Evolutionary conservation across 371 early-diverging fungal genomes (phyloP).

Genomic region (Apophysomyces ossiformis): DNA sequence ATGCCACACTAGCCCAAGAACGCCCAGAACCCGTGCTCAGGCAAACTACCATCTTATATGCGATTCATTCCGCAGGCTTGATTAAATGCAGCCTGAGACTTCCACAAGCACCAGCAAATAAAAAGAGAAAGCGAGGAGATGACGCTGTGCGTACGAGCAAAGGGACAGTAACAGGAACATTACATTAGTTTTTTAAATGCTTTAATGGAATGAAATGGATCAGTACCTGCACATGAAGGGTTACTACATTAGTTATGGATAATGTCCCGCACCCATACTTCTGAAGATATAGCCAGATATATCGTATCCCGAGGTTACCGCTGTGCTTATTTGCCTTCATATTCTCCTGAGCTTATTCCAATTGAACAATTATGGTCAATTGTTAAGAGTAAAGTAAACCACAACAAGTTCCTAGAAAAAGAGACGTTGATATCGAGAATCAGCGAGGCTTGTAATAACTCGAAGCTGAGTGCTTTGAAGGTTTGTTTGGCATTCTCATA

Average conservation of each 20-base stretch:
- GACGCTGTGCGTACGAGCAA: too few relatives aligned
- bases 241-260: slow-evolving; percentile 18
- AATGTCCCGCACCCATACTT: slow-evolving; percentile 20
- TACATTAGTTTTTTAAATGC: too few relatives aligned
- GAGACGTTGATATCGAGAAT: slow-evolving; percentile 18
- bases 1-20: too few relatives aligned
- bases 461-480: slow-evolving; percentile 5
- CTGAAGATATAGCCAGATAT: slow-evolving; percentile 15
- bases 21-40: too few relatives aligned
- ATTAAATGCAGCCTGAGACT: too few relatives aligned
- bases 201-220: too few relatives aligned
- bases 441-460: slow-evolving; percentile 17
- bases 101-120: too few relatives aligned
- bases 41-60: too few relatives aligned
- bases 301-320: slow-evolving; percentile 13
- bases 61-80: too few relatives aligned
- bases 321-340: slow-evolving; percentile 21
- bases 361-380: slow-evolving; percentile 21
- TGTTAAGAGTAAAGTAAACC: slow-evolving; percentile 17
- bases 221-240: too few relatives aligned
- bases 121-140: too few relatives aligned
- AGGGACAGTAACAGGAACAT: too few relatives aligned
- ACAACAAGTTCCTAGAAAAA: slow-evolving; percentile 11
- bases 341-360: slow-evolving; percentile 23
- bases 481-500: slow-evolving; percentile 16